Evolutionary conservation across 805 yeast genomes (phyloP).

Genomic region (Tetrapisispora pingtungensis): DNA sequence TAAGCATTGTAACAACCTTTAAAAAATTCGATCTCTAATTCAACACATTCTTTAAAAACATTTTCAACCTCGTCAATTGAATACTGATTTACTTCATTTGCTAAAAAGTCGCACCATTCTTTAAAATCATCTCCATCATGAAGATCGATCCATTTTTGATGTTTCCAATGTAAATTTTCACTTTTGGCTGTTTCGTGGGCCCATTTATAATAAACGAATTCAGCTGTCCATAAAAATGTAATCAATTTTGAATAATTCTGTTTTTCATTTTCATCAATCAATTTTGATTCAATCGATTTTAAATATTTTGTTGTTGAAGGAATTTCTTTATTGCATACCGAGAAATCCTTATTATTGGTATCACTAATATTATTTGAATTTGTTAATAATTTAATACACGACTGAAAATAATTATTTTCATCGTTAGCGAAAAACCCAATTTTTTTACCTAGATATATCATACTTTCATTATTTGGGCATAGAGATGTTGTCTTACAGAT

Average conservation of each 20-base stretch:
- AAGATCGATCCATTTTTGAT: constrained; percentile 42
- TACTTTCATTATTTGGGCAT: constrained; percentile 33
- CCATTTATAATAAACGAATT: constrained; percentile 44
- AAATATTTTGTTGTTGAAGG: constrained; percentile 34
- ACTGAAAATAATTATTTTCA: constrained; percentile 40
- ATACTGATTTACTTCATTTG: constrained; percentile 33
- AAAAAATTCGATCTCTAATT: constrained; percentile 38
- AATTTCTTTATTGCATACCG: constrained; percentile 6
- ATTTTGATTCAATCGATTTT: constrained; percentile 11
- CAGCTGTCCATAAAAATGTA: constrained; percentile 39
- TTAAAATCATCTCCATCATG: constrained; percentile 42
- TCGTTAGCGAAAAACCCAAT: constrained; percentile 40
- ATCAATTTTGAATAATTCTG: constrained; percentile 32
- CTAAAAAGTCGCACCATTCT: constrained; percentile 39
- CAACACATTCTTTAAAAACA: constrained; percentile 29
- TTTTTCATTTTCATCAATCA: background rate
- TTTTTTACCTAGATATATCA: constrained; percentile 38
- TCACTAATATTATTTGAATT: constrained; percentile 6
- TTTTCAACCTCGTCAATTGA: constrained; percentile 24
- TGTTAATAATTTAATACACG: constrained; percentile 23
- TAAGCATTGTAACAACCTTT: constrained; percentile 35
- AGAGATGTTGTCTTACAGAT: constrained; percentile 36
- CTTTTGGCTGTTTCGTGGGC: constrained; percentile 32
- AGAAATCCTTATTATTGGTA: constrained; percentile 10
- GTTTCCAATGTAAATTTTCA: constrained; percentile 33